A percentile compares a stretch with the other conserved stretches of the same genome.
These are phyloP conservation scores for Saprolegnia parasitica DNA, from an alignment of 352 stramenopile species.

Conservation along the genomic window DNA sequence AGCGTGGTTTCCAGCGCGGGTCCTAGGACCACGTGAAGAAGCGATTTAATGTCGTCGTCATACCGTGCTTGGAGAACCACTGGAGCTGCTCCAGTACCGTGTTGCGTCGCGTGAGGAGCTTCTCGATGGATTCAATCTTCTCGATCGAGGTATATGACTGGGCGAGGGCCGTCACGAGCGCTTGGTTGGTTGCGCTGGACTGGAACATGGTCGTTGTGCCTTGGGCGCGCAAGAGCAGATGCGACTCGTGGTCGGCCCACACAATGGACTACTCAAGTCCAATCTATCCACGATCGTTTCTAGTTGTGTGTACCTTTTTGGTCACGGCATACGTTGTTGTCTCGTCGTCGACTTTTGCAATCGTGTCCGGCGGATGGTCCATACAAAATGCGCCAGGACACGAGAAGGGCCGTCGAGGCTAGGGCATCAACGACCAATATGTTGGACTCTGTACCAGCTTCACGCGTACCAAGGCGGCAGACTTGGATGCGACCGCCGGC, in stretches of 20 bases:
- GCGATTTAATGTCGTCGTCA: background rate
- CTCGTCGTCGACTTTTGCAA: background rate
- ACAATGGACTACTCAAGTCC: background rate
- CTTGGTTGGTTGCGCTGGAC: background rate
- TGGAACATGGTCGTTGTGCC: background rate
- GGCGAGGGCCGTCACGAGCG: background rate
- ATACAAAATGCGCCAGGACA: conserved; percentile 6
- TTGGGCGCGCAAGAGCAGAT: background rate
- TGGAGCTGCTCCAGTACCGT: background rate
- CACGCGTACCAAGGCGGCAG: too few relatives aligned
- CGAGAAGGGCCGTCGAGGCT: background rate
- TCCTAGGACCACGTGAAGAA: background rate
- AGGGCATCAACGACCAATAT: background rate
- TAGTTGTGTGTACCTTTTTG: conserved; percentile 9
- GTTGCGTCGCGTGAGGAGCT: background rate
- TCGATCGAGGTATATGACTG: background rate
- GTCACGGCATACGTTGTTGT: background rate
- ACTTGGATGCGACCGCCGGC: background rate
- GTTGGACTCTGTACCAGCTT: too few relatives aligned
- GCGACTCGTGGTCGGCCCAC: conserved; percentile 7
- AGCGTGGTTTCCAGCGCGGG: background rate
- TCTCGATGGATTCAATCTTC: background rate
- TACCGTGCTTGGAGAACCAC: conserved; percentile 23
- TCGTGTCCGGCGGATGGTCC: background rate
- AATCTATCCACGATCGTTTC: too few relatives aligned